phyloP scores from a whole-genome alignment of 495 filamentous ascomycete genomes.

The Tuber indicum region DNA sequence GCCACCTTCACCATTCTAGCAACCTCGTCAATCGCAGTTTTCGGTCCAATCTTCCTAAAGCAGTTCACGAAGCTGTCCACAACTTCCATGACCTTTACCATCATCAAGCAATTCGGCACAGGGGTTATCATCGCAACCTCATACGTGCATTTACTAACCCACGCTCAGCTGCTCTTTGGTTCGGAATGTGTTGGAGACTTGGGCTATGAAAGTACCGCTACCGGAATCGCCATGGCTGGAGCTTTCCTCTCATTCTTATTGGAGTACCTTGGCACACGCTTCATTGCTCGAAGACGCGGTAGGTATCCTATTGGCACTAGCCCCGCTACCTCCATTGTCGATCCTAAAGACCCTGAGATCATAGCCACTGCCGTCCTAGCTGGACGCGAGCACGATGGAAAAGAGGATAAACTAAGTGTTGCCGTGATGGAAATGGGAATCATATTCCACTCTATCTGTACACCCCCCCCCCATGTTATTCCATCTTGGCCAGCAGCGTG shows the following conservation, averaged over 20 bases:
- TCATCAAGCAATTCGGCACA: constrained; percentile 66
- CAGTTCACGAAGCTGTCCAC: constrained; percentile 16
- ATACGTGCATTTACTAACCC: constrained; percentile 63
- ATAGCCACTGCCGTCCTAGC: neutral
- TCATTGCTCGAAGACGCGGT: constrained; percentile 41
- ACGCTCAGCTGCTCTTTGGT: constrained; percentile 57
- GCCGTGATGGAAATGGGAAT: constrained; percentile 63
- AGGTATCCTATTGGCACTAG: neutral
- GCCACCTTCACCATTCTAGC: constrained; percentile 56
- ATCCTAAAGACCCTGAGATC: neutral
- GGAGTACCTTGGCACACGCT: constrained; percentile 54
- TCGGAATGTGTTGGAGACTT: constrained; percentile 59
- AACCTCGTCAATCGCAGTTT: constrained; percentile 49
- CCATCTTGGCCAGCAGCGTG: too few relatives aligned
- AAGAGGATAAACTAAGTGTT: constrained; percentile 53
- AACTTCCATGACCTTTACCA: constrained; percentile 46
- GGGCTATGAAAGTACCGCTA: constrained; percentile 55
- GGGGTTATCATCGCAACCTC: constrained; percentile 67
- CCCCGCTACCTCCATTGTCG: neutral
- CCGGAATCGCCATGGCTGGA: constrained; percentile 60
- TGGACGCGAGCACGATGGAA: neutral
- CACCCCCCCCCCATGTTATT: constrained; percentile 17
- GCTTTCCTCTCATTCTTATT: constrained; percentile 57
- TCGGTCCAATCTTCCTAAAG: constrained; percentile 44
- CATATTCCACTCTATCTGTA: constrained; percentile 63